Percentiles rank a stretch among this genome's conserved stretches.
These are phyloP conservation scores for Magnusiomyces tetraspermus DNA, from an alignment of 1,139 yeast species.

Conservation along the genomic window DNA sequence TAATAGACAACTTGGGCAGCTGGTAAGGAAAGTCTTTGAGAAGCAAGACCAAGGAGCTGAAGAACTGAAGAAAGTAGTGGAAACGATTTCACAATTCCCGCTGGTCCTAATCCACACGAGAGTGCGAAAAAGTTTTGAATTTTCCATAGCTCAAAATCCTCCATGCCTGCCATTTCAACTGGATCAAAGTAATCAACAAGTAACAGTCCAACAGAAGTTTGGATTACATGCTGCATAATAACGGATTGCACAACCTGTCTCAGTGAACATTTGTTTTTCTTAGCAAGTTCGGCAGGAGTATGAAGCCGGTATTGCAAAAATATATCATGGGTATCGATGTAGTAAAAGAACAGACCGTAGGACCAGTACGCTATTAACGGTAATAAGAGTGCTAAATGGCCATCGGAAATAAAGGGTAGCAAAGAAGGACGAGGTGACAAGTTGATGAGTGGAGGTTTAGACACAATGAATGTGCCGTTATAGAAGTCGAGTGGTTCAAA, in stretches of 20 bases:
- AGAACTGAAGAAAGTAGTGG: neutral
- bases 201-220: conserved; percentile 56
- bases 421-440: neutral
- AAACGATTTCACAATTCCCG: neutral
- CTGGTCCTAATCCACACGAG: conserved; percentile 10
- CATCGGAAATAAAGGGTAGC: neutral
- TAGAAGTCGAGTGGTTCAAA: neutral
- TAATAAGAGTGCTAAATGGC: neutral
- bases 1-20: conserved; percentile 40
- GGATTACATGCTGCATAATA: conserved; percentile 71
- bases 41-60: conserved; percentile 32
- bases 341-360: conserved; percentile 62
- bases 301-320: conserved; percentile 83
- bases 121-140: conserved; percentile 6
- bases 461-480: neutral
- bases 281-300: conserved; percentile 73
- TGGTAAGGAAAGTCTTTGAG: conserved; percentile 16
- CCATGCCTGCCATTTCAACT: conserved; percentile 60
- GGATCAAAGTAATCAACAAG: conserved; percentile 51
- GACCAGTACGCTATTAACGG: conserved; percentile 36
- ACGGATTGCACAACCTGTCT: conserved; percentile 72
- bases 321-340: conserved; percentile 61
- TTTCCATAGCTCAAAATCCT: conserved; percentile 58
- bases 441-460: neutral
- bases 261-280: conserved; percentile 65